Evolutionary conservation across 306 rosid genomes (phyloP).

Genomic region (Parietaria judaica): DNA sequence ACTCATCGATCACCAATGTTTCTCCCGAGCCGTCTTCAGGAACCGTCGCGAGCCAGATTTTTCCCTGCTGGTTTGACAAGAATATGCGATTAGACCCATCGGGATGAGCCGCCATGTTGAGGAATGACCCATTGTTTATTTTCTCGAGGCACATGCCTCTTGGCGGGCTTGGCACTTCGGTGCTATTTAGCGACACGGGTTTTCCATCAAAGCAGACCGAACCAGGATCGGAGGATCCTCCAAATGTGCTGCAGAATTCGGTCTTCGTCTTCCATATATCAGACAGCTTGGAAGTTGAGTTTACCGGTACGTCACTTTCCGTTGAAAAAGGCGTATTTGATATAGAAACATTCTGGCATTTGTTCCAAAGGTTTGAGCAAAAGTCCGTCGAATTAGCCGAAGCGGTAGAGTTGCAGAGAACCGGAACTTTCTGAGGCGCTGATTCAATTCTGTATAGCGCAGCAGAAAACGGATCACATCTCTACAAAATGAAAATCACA

Average conservation of each 20-base stretch:
- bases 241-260: conserved; percentile 19
- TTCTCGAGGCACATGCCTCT: conserved; percentile 34
- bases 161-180: conserved; percentile 15
- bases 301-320: conserved; percentile 2
- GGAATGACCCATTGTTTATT: conserved; percentile 29
- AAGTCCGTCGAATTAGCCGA: conserved; percentile 17
- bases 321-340: conserved; percentile 16
- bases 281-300: conserved; percentile 21
- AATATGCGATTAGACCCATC: conserved; percentile 31
- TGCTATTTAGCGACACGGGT: conserved; percentile 17
- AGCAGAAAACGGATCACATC: conserved; percentile 28
- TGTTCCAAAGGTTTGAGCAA: conserved; percentile 26
- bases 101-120: conserved; percentile 33
- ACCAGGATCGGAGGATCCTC: conserved; percentile 23
- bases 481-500: conserved; percentile 13
- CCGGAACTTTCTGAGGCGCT: conserved; percentile 20
- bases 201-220: conserved; percentile 26
- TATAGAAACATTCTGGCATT: conserved; percentile 24
- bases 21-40: conserved; percentile 28
- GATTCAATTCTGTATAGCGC: conserved; percentile 22
- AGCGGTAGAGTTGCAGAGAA: conserved; percentile 27
- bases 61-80: conserved; percentile 27
- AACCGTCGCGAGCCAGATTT: conserved; percentile 23
- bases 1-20: conserved; percentile 13
- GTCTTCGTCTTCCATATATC: conserved; percentile 20